A percentile compares a stretch with the other conserved stretches of the same genome.
phyloP scores from a whole-genome alignment of 345 rosid species.

The Euphorbia pulcherrima region DNA sequence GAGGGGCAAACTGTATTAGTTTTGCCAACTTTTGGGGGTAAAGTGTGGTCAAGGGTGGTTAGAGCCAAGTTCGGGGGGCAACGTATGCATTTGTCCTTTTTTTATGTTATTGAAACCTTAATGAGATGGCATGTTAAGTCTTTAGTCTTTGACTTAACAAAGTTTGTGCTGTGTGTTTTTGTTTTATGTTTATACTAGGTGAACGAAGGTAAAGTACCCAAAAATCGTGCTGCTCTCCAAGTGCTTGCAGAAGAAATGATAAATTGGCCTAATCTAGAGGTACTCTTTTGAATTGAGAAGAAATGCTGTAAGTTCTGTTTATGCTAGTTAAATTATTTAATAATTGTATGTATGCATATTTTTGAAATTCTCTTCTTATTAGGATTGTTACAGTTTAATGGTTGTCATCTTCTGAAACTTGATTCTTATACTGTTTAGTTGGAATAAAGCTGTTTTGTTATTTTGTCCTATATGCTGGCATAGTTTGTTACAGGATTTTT shows the following conservation, averaged over 20 bases:
- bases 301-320: neutral
- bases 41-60: too few relatives aligned
- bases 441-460: too few relatives aligned
- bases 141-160: neutral
- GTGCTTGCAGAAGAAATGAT: conserved; percentile 80
- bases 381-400: neutral
- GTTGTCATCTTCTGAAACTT: neutral
- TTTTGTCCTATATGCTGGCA: too few relatives aligned
- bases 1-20: too few relatives aligned
- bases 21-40: too few relatives aligned
- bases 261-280: conserved; percentile 95
- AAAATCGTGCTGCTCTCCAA: conserved; percentile 58
- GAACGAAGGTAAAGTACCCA: conserved; percentile 77
- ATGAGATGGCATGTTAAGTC: neutral
- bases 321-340: neutral
- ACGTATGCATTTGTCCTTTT: too few relatives aligned
- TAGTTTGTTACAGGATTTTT: too few relatives aligned
- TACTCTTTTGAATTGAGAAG: conserved; percentile 21
- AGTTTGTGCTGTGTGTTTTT: neutral
- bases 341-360: neutral
- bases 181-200: conserved; percentile 43
- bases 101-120: neutral
- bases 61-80: too few relatives aligned
- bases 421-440: too few relatives aligned
- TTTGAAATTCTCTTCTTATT: neutral